phyloP scores from a whole-genome alignment of 306 rosid genomes.

The Hippophae gyantsensis region DNA sequence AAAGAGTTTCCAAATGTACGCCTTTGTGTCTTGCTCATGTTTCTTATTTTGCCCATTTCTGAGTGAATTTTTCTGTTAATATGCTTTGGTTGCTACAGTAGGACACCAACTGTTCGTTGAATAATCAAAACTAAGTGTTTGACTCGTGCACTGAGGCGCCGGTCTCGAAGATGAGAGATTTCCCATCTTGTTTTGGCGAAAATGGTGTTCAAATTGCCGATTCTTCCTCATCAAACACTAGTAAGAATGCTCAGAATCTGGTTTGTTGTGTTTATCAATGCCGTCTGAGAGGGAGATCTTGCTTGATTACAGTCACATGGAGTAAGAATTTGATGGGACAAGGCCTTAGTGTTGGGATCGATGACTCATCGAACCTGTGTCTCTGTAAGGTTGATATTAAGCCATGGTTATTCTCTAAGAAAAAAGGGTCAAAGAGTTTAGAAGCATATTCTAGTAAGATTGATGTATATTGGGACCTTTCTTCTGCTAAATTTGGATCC shows the following conservation, averaged over 20 bases:
- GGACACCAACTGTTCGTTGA: conserved; percentile 32
- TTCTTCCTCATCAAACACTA: conserved; percentile 65
- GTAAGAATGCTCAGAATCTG: conserved; percentile 64
- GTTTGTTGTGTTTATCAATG: conserved; percentile 80
- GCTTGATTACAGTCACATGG: conserved; percentile 78
- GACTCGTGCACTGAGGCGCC: conserved; percentile 23
- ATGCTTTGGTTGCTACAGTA: conserved; percentile 19
- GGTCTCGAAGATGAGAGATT: conserved; percentile 67
- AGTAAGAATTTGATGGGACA: conserved; percentile 91
- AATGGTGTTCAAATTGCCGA: conserved; percentile 91
- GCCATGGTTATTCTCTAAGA: conserved; percentile 90
- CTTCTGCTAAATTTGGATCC: conserved; percentile 79
- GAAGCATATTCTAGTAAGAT: conserved; percentile 67
- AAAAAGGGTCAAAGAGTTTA: conserved; percentile 76
- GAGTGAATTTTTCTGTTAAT: conserved; percentile 4
- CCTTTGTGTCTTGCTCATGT: background rate
- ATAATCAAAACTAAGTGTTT: conserved; percentile 10
- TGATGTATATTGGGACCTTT: conserved; percentile 86
- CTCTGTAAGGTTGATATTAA: conserved; percentile 91
- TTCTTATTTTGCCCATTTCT: conserved; percentile 11
- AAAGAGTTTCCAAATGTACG: conserved; percentile 5
- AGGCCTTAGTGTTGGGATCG: conserved; percentile 69
- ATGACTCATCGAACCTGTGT: conserved; percentile 74
- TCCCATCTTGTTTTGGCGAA: conserved; percentile 97
- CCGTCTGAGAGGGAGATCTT: conserved; percentile 54